Base-by-base conservation (phyloP, 2,329 filamentous ascomycete species). In the Cladosporium oxysporum region DNA sequence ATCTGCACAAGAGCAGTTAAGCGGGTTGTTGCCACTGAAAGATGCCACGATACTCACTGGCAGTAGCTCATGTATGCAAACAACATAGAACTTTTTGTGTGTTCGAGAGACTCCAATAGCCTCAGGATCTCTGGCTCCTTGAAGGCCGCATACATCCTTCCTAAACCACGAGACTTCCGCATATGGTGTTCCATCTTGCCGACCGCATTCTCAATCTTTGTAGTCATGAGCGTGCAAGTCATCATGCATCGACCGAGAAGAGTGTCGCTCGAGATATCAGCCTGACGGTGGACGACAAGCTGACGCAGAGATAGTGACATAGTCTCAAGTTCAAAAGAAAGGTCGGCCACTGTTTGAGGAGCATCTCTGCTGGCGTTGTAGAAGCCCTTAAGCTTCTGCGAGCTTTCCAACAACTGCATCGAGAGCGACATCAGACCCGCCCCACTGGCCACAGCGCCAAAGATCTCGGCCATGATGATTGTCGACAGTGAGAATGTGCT, bases 361-460 rank as follows among this genome's bases (percentile, higher is more conserved):
- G 62, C 62, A n/a, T 64, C 44, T 50, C 21, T 31, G 23, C 26
- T 49, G 7, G 64, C 58, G n/a, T 68, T 62, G 28, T 60, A 57
- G 29, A 69, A 64, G 5, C n/a, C 26, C 4, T 61, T 58, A 0
- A 69, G 58, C 23, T 69, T 68, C 53, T 47, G 41, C 11, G 61
- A 53, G 41, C 64, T 62, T 3, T 68, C 68, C 10, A 58, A 31
- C 16, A 69, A 29, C 28, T 69, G 66, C 7, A 69, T 57, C 14
- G 58, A 59, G 1, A 69, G 58, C 5, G 66, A 66, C n/a, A 60
- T 62, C 2, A 67, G 52, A 23, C 68, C 68, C 29, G 62, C 64
- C 2, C 47, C 66, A 29, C 68, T 58, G 35, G 66, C 58, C 0
- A 66, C 60, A 18, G 64, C 64, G 14, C 64, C 65, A 26, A 69